Evolutionary conservation across 164 flowering plant genomes (phyloP), one percentile per base, ranked within the genome.

Genomic region (Saururus chinensis): DNA sequence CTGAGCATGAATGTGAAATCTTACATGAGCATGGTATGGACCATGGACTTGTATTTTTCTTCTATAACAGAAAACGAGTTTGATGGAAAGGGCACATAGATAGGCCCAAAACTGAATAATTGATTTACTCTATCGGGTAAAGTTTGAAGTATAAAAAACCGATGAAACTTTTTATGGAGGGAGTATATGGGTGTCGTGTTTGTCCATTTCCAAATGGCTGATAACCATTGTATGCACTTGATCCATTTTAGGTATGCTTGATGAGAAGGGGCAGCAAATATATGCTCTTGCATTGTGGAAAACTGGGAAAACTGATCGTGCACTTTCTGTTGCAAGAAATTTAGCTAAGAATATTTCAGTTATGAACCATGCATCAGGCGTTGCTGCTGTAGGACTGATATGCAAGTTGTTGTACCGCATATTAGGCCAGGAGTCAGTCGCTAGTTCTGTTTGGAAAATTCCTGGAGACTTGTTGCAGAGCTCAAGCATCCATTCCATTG

Each of bases 271-370:
- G 57, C 70, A 85, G 66, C 96, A 86, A 60, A 71, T 90, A 77
- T 88, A 90, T 82, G 96, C 92, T 58, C 42, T 86, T 63, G 81
- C 84, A 19, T 66, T 86, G 59, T 90, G 89, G 89, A 54, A 79
- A 74, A 83, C 88, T 67, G 97, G 97, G 41, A 73, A 80, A 69
- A 74, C 68, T 54, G 87, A 86, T 17, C 20, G 56, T 69, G 89
- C 91, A 62, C 81, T 90, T 60, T 72, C 82, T 53, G 75, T 77
- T 26, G 71, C 71, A 24, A 82, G 86, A 73, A 74, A 68, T 67
- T 71, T 90, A 53, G 86, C 79, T 66, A 73, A 73, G 19, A 66
- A 65, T 68, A 64, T 84, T 57, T 67, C 81, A 53, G 60, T 79
- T 52, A 73, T 83, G 88, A 79, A 86, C 40, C 59, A 9, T 45